A percentile compares a stretch with the other conserved stretches of the same genome.
Conservation (phyloP, 129 eudicot species). For the Kitagawia praeruptora region DNA sequence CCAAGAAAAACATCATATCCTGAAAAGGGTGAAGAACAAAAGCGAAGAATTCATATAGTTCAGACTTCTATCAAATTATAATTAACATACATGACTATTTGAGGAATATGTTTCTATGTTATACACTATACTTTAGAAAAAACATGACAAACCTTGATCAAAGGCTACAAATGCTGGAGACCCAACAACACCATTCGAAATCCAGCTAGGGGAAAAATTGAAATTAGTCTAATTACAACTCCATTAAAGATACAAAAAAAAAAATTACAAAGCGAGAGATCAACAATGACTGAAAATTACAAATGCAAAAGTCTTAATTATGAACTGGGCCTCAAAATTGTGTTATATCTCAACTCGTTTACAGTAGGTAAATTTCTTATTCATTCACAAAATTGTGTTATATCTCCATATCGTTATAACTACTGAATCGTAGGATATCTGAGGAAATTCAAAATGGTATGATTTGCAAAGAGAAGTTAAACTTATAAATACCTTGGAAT, state of each 20-base stretch:
- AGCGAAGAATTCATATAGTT: not conserved
- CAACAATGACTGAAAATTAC: not conserved
- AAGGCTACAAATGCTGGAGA: constrained; percentile 97
- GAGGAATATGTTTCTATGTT: not conserved
- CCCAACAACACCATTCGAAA: constrained; percentile 86
- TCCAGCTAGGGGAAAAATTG: constrained; percentile 49
- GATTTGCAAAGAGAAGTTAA: not conserved
- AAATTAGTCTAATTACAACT: not conserved
- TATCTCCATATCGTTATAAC: constrained; percentile 12
- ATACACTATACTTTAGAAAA: not conserved
- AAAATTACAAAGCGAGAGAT: not conserved
- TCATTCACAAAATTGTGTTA: not conserved
- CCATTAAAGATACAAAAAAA: not conserved
- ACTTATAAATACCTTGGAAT: constrained; percentile 58
- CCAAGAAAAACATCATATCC: constrained; percentile 96
- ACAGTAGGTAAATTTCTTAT: not conserved
- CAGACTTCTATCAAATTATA: not conserved
- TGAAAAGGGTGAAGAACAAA: constrained; percentile 17
- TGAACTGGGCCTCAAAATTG: not conserved
- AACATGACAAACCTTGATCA: constrained; percentile 61
- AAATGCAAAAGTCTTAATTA: not conserved
- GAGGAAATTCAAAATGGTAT: not conserved
- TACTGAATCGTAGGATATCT: not conserved
- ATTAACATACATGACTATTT: not conserved
- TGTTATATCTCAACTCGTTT: not conserved